Percentiles rank a stretch among this genome's conserved stretches.
Evolutionary conservation across 2,329 filamentous ascomycete genomes (phyloP).

Genomic region (Claviceps capensis): DNA sequence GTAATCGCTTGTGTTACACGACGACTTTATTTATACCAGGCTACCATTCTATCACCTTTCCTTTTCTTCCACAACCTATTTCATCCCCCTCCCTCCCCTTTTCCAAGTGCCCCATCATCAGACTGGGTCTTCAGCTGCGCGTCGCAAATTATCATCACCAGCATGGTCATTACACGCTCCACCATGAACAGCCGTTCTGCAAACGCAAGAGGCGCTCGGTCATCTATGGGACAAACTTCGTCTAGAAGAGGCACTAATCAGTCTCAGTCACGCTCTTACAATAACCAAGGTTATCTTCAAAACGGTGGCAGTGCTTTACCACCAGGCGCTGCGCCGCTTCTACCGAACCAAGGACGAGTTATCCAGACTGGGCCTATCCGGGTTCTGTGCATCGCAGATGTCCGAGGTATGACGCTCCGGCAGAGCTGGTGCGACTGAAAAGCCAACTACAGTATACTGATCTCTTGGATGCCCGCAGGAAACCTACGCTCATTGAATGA

Average conservation of each 20-base stretch:
- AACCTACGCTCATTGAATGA: constrained; percentile 94
- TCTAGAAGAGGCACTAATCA: constrained; percentile 12
- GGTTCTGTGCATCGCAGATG: constrained; percentile 58
- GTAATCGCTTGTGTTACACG: neutral
- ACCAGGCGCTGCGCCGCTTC: constrained; percentile 47
- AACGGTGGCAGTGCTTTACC: constrained; percentile 45
- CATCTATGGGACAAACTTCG: neutral
- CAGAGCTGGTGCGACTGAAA: neutral
- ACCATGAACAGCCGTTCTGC: constrained; percentile 3
- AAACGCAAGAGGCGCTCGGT: neutral
- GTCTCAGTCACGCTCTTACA: constrained; percentile 29
- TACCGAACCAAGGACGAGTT: constrained; percentile 54
- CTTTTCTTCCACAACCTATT: constrained; percentile 4
- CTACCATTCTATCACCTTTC: constrained; percentile 4
- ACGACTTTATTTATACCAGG: neutral
- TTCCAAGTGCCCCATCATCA: neutral
- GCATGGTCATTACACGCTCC: neutral
- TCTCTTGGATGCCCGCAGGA: constrained; percentile 41
- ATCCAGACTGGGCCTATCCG: constrained; percentile 52
- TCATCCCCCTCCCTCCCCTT: constrained; percentile 3
- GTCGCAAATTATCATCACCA: neutral
- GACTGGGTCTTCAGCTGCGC: neutral
- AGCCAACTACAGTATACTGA: neutral
- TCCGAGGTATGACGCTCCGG: constrained; percentile 40
- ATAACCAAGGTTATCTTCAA: constrained; percentile 44